A percentile compares a stretch with the other conserved stretches of the same genome.
phyloP scores from a whole-genome alignment of 2,329 filamentous ascomycete species.

The Emydomyces testavorans region DNA sequence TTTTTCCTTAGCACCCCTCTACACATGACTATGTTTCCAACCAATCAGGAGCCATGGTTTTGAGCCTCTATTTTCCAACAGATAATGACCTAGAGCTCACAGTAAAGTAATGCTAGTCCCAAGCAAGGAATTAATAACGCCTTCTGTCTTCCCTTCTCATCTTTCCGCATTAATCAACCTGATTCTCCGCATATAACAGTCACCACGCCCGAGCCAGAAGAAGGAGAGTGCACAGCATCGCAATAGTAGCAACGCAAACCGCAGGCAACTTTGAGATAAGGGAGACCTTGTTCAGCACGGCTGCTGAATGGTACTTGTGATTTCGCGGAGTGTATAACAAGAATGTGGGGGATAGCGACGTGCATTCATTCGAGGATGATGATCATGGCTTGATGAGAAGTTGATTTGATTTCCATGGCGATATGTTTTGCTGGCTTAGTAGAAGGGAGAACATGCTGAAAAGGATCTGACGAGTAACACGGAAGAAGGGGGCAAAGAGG shows the following conservation, averaged over 20 bases:
- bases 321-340: conserved; percentile 27
- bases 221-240: conserved; percentile 29
- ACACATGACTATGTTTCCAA: too few relatives aligned
- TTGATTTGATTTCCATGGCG: conserved; percentile 31
- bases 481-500: conserved; percentile 24
- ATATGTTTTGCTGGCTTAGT: conserved; percentile 20
- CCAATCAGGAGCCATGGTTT: too few relatives aligned
- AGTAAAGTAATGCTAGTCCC: neutral
- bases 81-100: too few relatives aligned
- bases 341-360: conserved; percentile 29
- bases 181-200: conserved; percentile 33
- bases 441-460: conserved; percentile 15
- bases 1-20: too few relatives aligned
- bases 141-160: too few relatives aligned
- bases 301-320: conserved; percentile 34
- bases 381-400: conserved; percentile 35
- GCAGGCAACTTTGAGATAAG: conserved; percentile 27
- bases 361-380: conserved; percentile 34
- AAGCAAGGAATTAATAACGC: neutral
- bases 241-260: conserved; percentile 34
- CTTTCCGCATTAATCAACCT: neutral
- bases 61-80: too few relatives aligned
- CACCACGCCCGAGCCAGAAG: conserved; percentile 22
- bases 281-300: conserved; percentile 27
- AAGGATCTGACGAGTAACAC: conserved; percentile 19